These are phyloP conservation scores for Nyssa sinensis DNA, from an alignment of 148 eudicot species.

Conservation along the genomic window DNA sequence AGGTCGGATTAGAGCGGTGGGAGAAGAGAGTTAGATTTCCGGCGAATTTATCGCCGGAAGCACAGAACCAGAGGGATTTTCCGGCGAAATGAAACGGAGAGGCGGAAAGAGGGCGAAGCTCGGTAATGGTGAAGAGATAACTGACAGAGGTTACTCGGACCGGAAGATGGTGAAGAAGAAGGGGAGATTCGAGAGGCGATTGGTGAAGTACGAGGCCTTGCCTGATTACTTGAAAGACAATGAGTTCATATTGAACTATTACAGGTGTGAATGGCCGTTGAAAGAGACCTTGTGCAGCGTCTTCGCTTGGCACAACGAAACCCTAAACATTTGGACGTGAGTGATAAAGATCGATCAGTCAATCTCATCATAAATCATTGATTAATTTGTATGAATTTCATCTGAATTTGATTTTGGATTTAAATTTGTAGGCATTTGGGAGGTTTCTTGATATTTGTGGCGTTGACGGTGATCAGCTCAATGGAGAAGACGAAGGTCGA, in stretches of 20 bases:
- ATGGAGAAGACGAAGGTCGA: conserved; percentile 43
- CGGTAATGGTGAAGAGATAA: conserved; percentile 20
- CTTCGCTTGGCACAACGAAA: conserved; percentile 87
- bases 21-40: conserved; percentile 4
- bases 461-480: conserved; percentile 53
- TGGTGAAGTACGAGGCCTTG: conserved; percentile 57
- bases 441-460: conserved; percentile 65
- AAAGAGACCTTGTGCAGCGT: conserved; percentile 67
- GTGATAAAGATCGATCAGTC: conserved; percentile 12
- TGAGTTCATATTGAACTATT: conserved; percentile 72
- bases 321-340: conserved; percentile 92
- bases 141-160: conserved; percentile 17
- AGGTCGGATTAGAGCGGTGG: not conserved
- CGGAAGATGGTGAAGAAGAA: not conserved
- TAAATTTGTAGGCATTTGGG: conserved; percentile 64
- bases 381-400: not conserved
- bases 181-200: conserved; percentile 26
- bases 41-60: conserved; percentile 9
- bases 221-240: conserved; percentile 88
- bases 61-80: not conserved
- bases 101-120: not conserved
- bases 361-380: not conserved
- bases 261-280: conserved; percentile 93
- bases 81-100: conserved; percentile 15
- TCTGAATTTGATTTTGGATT: not conserved